phyloP scores from a whole-genome alignment of 129 eudicot species.

The Scalesia atractyloides region DNA sequence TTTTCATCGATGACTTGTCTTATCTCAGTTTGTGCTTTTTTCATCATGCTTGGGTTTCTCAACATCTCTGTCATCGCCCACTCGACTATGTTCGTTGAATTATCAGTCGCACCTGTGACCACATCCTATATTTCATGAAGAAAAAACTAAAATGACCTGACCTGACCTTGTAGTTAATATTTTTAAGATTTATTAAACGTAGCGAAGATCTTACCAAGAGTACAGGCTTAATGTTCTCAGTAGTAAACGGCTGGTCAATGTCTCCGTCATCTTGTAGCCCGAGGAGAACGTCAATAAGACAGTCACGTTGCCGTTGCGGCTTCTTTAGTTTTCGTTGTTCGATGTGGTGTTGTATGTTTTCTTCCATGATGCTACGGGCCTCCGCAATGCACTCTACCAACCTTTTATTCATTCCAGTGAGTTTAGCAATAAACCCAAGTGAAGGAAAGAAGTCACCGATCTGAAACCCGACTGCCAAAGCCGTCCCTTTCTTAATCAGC shows the following conservation, averaged over 20 bases:
- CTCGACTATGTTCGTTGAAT: conserved; percentile 4
- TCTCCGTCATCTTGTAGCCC: neutral
- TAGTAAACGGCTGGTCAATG: conserved; percentile 20
- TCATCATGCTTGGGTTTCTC: conserved; percentile 30
- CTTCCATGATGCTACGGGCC: conserved; percentile 27
- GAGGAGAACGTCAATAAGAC: conserved; percentile 28
- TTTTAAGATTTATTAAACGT: no score
- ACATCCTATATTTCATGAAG: neutral
- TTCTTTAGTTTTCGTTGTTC: conserved; percentile 8
- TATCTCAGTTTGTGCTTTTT: conserved; percentile 38
- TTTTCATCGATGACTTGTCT: conserved; percentile 21
- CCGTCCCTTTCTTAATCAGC: conserved; percentile 13
- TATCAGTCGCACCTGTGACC: neutral
- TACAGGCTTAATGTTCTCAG: conserved; percentile 14
- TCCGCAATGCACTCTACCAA: no score
- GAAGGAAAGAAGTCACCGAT: no score
- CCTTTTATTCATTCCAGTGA: no score
- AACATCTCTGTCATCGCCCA: neutral
- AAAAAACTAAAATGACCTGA: no score
- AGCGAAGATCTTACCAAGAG: conserved; percentile 23
- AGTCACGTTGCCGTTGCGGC: conserved; percentile 14
- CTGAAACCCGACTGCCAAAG: no score
- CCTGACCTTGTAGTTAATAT: no score
- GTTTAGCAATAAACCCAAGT: no score
- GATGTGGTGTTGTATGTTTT: conserved; percentile 21